phyloP scores from a whole-genome alignment of 176 grass and related monocot genomes.

The Themeda triandra region DNA sequence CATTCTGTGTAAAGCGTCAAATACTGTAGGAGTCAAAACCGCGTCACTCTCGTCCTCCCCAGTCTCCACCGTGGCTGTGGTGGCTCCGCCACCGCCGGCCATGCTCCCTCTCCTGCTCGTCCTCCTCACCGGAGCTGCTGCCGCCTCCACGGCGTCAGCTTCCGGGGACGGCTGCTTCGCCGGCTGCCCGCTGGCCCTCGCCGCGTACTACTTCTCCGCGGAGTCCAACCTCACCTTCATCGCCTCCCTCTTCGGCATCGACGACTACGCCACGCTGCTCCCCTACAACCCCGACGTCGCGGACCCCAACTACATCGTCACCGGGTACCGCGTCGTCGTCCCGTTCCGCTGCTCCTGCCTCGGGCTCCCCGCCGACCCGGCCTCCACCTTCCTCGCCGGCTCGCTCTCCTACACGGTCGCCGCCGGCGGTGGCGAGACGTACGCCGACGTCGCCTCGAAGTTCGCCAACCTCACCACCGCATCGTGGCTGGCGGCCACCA shows the following conservation, averaged over 20 bases:
- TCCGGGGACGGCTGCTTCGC: conserved; percentile 3
- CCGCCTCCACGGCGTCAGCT: not conserved
- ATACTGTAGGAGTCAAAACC: conserved; percentile 16
- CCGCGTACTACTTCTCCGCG: conserved; percentile 47
- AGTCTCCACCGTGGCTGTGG: not conserved
- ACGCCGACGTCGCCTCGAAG: not conserved
- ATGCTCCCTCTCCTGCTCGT: conserved; percentile 6
- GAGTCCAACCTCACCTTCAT: conserved; percentile 48
- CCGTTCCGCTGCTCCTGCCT: conserved; percentile 60
- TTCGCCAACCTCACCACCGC: conserved; percentile 59
- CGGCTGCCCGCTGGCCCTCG: conserved; percentile 51
- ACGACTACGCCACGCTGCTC: not conserved
- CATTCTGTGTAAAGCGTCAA: not conserved
- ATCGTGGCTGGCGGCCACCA: conserved; percentile 32
- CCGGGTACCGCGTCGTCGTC: conserved; percentile 32
- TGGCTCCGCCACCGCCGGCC: not conserved
- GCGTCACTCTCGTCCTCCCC: not conserved
- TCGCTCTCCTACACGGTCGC: conserved; percentile 28
- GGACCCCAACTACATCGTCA: conserved; percentile 23
- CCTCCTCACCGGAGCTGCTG: not conserved
- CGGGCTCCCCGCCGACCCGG: not conserved
- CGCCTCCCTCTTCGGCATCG: conserved; percentile 36
- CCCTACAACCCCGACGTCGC: conserved; percentile 54
- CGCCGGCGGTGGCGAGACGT: conserved; percentile 13
- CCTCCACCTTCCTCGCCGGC: conserved; percentile 51